A percentile compares a stretch with the other conserved stretches of the same genome.
phyloP scores from a whole-genome alignment of 1,284 basidiomycete genomes.

The Rhizoctonia solani region DNA sequence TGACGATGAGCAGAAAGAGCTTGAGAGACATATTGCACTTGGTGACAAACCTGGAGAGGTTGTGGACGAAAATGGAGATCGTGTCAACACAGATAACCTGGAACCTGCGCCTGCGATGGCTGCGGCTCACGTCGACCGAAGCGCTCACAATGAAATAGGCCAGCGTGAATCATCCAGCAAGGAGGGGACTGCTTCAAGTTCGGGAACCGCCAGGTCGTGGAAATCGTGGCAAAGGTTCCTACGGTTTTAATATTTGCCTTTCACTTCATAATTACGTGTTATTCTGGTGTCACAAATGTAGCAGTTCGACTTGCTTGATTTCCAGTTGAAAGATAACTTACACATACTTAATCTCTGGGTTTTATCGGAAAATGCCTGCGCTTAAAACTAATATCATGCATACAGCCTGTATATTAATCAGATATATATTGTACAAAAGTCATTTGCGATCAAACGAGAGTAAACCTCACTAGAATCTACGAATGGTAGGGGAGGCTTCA shows the following conservation, averaged over 20 bases:
- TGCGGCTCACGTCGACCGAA: conserved; percentile 8
- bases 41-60: conserved; percentile 16
- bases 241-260: neutral
- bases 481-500: neutral
- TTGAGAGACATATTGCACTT: conserved; percentile 8
- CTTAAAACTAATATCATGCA: too few species aligned
- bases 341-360: too few species aligned
- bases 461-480: neutral
- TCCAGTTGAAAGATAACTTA: too few species aligned
- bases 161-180: conserved; percentile 6
- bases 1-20: conserved; percentile 12
- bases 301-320: too few species aligned
- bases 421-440: too few species aligned
- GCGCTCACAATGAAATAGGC: conserved; percentile 11
- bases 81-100: neutral
- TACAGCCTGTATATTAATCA: too few species aligned
- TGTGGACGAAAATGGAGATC: neutral
- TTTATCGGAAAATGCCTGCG: too few species aligned
- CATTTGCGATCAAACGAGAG: too few species aligned
- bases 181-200: neutral
- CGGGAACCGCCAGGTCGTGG: neutral
- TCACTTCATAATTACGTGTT: too few species aligned
- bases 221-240: conserved; percentile 7
- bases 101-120: conserved; percentile 7
- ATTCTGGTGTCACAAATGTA: too few species aligned